These are phyloP conservation scores for Dalbergia oliveri DNA, from an alignment of 306 rosid genomes.

Conservation along the genomic window DNA sequence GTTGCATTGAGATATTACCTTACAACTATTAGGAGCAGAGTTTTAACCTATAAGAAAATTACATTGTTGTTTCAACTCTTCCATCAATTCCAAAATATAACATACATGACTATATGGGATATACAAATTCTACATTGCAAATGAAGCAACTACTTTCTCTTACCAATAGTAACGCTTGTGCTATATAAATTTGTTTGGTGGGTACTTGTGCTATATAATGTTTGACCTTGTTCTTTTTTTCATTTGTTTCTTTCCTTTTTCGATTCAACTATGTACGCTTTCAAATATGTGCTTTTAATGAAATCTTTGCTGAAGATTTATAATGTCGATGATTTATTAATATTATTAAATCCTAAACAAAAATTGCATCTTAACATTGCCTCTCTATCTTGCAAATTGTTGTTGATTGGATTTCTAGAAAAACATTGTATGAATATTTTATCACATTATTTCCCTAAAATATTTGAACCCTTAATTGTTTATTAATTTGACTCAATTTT, in stretches of 20 bases:
- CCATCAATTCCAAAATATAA: background rate
- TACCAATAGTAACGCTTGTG: background rate
- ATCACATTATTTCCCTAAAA: background rate
- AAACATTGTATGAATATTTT: background rate
- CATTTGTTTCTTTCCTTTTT: background rate
- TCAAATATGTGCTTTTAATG: background rate
- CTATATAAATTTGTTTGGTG: too few relatives aligned
- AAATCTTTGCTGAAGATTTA: background rate
- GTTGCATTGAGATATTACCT: constrained; percentile 6
- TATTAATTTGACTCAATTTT: background rate
- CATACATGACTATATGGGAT: background rate
- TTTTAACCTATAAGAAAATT: background rate
- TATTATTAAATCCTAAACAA: background rate
- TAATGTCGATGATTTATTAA: background rate
- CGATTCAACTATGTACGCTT: background rate
- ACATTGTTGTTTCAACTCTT: background rate
- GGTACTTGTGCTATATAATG: background rate
- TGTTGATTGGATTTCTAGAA: background rate
- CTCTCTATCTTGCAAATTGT: background rate
- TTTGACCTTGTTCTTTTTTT: background rate
- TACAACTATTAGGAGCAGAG: constrained; percentile 5
- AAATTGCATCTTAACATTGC: background rate
- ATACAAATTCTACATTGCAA: background rate
- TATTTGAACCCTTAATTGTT: background rate
- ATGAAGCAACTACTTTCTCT: background rate